Percentiles rank a stretch among this genome's conserved stretches.
Evolutionary conservation across 768 basidiomycete species (phyloP).

Genomic region (Termitomyces sp.): DNA sequence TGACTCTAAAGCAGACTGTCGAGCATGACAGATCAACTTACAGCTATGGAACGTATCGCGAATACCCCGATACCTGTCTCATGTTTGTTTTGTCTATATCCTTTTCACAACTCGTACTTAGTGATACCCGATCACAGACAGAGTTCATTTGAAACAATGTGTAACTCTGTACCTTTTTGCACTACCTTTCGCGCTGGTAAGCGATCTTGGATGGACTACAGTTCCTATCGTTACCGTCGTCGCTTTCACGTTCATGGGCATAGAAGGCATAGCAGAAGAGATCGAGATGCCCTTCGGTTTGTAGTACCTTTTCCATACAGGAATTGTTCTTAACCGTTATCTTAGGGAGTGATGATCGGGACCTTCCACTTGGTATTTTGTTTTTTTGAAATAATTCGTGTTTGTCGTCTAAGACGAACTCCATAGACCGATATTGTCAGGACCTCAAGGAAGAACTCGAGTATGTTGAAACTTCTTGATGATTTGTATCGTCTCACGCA

Average conservation of each 20-base stretch:
- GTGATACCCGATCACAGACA: constrained; percentile 39
- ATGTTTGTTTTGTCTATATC: constrained; percentile 30
- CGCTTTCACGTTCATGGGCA: constrained; percentile 88
- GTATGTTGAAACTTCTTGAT: constrained; percentile 34
- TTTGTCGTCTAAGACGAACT: background rate
- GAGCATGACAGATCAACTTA: constrained; percentile 80
- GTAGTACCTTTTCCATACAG: constrained; percentile 12
- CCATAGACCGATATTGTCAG: constrained; percentile 72
- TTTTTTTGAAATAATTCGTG: background rate
- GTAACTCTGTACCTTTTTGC: constrained; percentile 91
- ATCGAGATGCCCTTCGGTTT: constrained; percentile 93
- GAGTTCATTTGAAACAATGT: constrained; percentile 92
- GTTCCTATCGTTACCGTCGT: constrained; percentile 84
- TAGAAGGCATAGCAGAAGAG: constrained; percentile 93
- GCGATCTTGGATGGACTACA: constrained; percentile 78
- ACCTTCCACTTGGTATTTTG: constrained; percentile 64
- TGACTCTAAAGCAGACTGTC: constrained; percentile 45
- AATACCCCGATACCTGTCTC: constrained; percentile 81
- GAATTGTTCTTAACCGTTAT: background rate
- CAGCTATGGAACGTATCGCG: constrained; percentile 85
- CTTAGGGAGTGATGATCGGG: constrained; percentile 55
- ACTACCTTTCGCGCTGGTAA: constrained; percentile 80
- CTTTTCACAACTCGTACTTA: background rate
- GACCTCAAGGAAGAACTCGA: constrained; percentile 83
- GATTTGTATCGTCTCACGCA: background rate